Conservation (phyloP, 2,329 filamentous ascomycete genomes). For the Cordyceps tenuipes region DNA sequence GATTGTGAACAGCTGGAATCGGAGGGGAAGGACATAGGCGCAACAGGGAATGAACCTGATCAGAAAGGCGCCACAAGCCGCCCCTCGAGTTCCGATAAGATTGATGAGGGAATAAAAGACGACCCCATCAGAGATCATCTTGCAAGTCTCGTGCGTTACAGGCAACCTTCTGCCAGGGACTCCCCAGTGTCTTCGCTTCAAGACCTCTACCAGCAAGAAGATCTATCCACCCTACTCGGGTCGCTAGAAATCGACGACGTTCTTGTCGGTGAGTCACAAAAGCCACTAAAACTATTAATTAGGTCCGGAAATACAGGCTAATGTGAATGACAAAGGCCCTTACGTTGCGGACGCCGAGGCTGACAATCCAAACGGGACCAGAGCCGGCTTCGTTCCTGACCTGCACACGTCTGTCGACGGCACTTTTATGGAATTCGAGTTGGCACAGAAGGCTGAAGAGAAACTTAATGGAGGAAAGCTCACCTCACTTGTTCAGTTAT, state of each 20-base stretch:
- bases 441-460: background rate
- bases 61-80: background rate
- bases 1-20: background rate
- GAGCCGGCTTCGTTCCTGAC: background rate
- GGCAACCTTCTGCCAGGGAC: background rate
- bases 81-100: background rate
- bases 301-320: background rate
- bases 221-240: background rate
- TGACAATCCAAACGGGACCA: background rate
- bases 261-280: background rate
- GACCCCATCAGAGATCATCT: background rate
- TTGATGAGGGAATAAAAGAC: too few species aligned
- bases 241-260: constrained; percentile 1
- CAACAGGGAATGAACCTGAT: background rate
- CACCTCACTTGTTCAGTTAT: background rate
- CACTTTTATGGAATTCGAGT: background rate
- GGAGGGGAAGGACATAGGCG: too few species aligned
- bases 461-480: background rate
- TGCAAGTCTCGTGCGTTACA: background rate
- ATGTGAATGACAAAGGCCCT: background rate
- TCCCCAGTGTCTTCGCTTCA: background rate
- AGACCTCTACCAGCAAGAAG: constrained; percentile 4
- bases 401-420: background rate
- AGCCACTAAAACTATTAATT: background rate
- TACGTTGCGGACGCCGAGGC: background rate